Evolutionary conservation across 441 rosid species (phyloP), one percentile per base, ranked within the genome.

Genomic region (Arabidopsis lyrata): DNA sequence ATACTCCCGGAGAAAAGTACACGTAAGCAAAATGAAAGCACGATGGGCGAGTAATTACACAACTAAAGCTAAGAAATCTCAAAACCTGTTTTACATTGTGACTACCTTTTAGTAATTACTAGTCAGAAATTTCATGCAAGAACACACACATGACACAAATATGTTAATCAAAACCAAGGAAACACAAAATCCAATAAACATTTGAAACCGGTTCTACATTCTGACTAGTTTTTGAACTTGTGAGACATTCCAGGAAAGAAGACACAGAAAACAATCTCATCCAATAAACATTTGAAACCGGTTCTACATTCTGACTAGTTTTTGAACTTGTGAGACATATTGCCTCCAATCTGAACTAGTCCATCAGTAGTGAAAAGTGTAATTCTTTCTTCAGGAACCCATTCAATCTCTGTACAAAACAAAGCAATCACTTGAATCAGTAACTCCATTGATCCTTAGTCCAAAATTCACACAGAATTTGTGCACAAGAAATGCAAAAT

Each of bases 331-430:
- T 22, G 12, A 10, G 15, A 47, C 79, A 89, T 74, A 54, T 88
- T 88, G 67, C 97, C 97, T 36, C 97, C 97, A 63, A 94, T 92
- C 83, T 89, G 97, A 83, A 94, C 41, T n/a, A 94, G 86, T 59
- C 97, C 97, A 74, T 94, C 97, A 45, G 92, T 63, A 18, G 97
- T 90, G 83, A 94, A 94, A 73, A 92, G 81, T 29, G 97, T 91
- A 15, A 90, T 83, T 63, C 89, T 86, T 53, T 91, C 98, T 80
- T 91, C 91, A 41, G 82, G 92, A 81, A 90, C 83, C 97, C 97
- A 94, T 77, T 91, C 92, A 18, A 90, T 85, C 41, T 50, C 97
- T 91, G 78, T 54, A 54, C 22, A 13, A 5, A 50, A 5, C 8
- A 20, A 49, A 49, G n/a, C n/a, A 61, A 70, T 2, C 2, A n/a